Evolutionary conservation across 805 yeast genomes (phyloP).

Genomic region (Candida taoyuanica): DNA sequence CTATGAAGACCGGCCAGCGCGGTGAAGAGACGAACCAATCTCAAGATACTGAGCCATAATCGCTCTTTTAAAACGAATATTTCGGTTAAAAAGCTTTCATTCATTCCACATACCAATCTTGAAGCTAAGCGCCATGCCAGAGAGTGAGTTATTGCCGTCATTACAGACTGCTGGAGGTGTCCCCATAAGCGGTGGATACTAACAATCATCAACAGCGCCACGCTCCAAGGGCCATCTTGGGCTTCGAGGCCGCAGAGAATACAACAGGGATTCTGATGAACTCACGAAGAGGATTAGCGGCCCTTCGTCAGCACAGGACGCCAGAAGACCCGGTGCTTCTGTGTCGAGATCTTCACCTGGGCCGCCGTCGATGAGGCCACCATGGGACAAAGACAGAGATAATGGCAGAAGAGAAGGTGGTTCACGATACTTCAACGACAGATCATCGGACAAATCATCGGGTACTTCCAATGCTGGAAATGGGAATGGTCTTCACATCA

Average conservation of each 20-base stretch:
- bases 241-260: constrained; percentile 1
- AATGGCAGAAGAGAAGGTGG: constrained; percentile 1
- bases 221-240: constrained; percentile 2
- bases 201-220: constrained; percentile 2
- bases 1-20: too few relatives aligned
- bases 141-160: constrained; percentile 5
- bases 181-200: too few relatives aligned
- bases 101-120: not conserved
- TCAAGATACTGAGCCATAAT: not conserved
- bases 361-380: constrained; percentile 2
- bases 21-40: too few relatives aligned
- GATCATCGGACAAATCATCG: not conserved
- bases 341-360: too few relatives aligned
- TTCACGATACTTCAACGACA: constrained; percentile 6
- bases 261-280: not conserved
- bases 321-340: too few relatives aligned
- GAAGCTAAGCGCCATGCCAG: constrained; percentile 3
- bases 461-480: not conserved
- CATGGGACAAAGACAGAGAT: constrained; percentile 6
- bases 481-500: not conserved
- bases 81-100: not conserved
- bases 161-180: too few relatives aligned
- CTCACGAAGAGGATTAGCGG: not conserved
- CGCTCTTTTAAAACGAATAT: not conserved
- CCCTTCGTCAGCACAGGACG: too few relatives aligned